Conservation (phyloP, 2,329 filamentous ascomycete genomes). For the Alternaria alternata region DNA sequence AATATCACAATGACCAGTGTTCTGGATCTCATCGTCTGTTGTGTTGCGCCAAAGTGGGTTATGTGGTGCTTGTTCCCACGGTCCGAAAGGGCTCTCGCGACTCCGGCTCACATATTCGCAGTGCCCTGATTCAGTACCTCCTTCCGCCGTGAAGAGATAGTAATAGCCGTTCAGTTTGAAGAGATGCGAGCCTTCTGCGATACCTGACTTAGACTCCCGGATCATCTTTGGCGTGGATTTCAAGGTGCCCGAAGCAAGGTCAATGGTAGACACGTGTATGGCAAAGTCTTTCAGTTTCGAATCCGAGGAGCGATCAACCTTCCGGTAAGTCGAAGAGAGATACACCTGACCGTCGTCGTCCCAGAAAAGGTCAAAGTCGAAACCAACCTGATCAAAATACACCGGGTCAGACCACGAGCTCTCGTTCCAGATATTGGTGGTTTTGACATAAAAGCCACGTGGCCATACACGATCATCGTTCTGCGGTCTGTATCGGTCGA, state of each 20-base stretch:
- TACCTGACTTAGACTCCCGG: constrained; percentile 33
- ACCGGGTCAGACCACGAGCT: constrained; percentile 34
- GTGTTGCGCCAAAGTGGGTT: constrained; percentile 47
- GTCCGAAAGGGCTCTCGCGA: constrained; percentile 51
- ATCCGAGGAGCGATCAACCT: constrained; percentile 23
- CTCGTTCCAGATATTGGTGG: constrained; percentile 26
- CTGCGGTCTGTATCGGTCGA: constrained; percentile 32
- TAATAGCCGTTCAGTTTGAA: constrained; percentile 34
- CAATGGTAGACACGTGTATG: constrained; percentile 40
- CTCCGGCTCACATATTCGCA: constrained; percentile 62
- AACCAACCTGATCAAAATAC: constrained; percentile 34
- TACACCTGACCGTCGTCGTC: constrained; percentile 64
- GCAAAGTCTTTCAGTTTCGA: constrained; percentile 37
- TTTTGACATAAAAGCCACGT: constrained; percentile 58
- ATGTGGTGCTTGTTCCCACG: constrained; percentile 49
- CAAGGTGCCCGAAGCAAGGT: constrained; percentile 41
- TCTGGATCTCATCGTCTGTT: constrained; percentile 44
- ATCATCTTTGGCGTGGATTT: constrained; percentile 29
- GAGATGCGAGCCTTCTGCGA: constrained; percentile 49
- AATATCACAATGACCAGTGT: constrained; percentile 38
- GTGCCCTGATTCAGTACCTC: constrained; percentile 48
- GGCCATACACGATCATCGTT: constrained; percentile 52
- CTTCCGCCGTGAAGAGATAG: constrained; percentile 45
- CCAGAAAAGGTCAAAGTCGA: constrained; percentile 56
- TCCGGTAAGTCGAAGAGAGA: constrained; percentile 27